Percentiles rank a stretch among this genome's conserved stretches.
These are phyloP conservation scores for Leccinum subtestaceum DNA, from an alignment of 768 basidiomycete species.

Conservation along the genomic window DNA sequence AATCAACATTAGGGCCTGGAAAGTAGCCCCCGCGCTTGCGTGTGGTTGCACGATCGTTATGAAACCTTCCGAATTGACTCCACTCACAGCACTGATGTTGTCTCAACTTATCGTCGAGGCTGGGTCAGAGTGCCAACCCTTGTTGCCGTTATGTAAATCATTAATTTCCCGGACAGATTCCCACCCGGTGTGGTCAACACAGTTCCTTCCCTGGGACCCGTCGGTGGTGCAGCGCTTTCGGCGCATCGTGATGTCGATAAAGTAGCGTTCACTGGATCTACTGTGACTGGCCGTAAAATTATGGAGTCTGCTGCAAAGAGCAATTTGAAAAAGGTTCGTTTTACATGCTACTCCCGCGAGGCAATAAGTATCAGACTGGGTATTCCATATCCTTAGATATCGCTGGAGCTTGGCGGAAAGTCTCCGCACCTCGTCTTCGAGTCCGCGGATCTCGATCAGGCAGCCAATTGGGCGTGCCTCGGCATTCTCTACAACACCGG, in stretches of 20 bases:
- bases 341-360: constrained; percentile 29
- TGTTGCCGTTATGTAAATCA: constrained; percentile 12
- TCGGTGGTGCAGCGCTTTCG: constrained; percentile 84
- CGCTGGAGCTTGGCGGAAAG: constrained; percentile 93
- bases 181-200: constrained; percentile 92
- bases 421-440: constrained; percentile 88
- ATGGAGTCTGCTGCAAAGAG: constrained; percentile 90
- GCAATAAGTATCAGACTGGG: constrained; percentile 11
- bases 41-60: constrained; percentile 91
- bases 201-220: constrained; percentile 74
- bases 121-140: constrained; percentile 48
- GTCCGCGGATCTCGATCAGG: constrained; percentile 83
- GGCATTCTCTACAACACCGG: constrained; percentile 88
- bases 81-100: constrained; percentile 78
- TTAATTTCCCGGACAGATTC: constrained; percentile 49
- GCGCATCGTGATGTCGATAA: constrained; percentile 87
- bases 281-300: constrained; percentile 83
- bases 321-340: constrained; percentile 84
- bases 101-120: constrained; percentile 81
- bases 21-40: constrained; percentile 89
- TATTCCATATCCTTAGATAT: constrained; percentile 48
- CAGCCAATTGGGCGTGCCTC: constrained; percentile 81
- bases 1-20: constrained; percentile 64
- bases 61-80: constrained; percentile 90
- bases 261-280: constrained; percentile 94